Evolutionary conservation across 306 rosid species (phyloP), one percentile per base, ranked within the genome.

Genomic region (Delonix regia): DNA sequence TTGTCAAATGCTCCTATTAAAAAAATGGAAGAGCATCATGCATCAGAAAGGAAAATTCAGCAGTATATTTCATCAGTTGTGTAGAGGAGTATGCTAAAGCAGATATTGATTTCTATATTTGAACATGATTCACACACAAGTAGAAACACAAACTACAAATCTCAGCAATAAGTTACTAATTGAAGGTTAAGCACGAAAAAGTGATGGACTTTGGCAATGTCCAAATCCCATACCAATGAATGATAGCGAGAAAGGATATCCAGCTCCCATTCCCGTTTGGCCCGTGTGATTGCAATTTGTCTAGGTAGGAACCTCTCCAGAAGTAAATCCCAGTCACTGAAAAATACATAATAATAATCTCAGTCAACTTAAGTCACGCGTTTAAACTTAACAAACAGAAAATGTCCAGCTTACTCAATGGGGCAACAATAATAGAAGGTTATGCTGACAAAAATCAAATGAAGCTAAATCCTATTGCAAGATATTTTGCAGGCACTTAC

Each of bases 211-310:
- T 39, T 0, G 45, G 16, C n/a, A 45, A 59, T 59, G 63, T 34
- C 48, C 39, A 4, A 16, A 11, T 30, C 60, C 53, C 89, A 75
- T 85, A 95, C 98, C 98, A 91, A 71, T 75, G 94, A 87, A 80
- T 74, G 88, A 82, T 88, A 95, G 66, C 98, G 94, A 66, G 96
- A 93, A 77, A 95, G 87, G 81, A 93, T 93, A 83, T 93, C 99
- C 83, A 84, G 78, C 85, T 95, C 99, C 99, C 99, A 95, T 68
- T 95, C 99, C 52, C 97, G 87, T 85, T 91, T 95, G 45, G 96
- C 98, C 47, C 93, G 87, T 45, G 99, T 93, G 75, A 91, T 95
- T 48, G 98, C 97, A 72, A 95, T 83, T 86, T 95, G 99, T 84
- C 98, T 84, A 1, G 98, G 98, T 41, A 95, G 86, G 56, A 87